Percentiles rank a stretch among this genome's conserved stretches.
These are phyloP conservation scores for Aegilops bicornis DNA, from an alignment of 176 grass and related monocot genomes.

Conservation along the genomic window DNA sequence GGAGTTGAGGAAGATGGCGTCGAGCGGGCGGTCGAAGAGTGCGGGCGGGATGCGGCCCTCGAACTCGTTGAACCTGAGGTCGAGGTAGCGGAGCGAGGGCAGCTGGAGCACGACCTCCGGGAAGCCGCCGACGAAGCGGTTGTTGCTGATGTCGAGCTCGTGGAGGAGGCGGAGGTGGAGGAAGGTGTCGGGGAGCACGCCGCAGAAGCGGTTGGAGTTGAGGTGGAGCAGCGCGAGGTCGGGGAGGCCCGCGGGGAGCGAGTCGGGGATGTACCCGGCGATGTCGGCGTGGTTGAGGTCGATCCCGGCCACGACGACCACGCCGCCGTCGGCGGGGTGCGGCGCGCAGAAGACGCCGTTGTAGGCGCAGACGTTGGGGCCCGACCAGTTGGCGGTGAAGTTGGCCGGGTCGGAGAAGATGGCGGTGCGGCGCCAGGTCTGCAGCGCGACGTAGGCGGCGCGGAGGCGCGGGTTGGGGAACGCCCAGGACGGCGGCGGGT, in stretches of 20 bases:
- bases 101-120: slow-evolving; percentile 25
- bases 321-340: background rate
- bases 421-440: slow-evolving; percentile 46
- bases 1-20: slow-evolving; percentile 95
- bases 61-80: slow-evolving; percentile 63
- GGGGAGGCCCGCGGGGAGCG: slow-evolving; percentile 16
- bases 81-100: slow-evolving; percentile 45
- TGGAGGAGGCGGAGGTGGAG: slow-evolving; percentile 45
- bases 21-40: slow-evolving; percentile 79
- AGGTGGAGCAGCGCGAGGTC: slow-evolving; percentile 86
- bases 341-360: slow-evolving; percentile 53
- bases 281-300: slow-evolving; percentile 68
- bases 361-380: slow-evolving; percentile 57
- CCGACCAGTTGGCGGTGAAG: slow-evolving; percentile 60
- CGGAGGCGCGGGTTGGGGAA: slow-evolving; percentile 38
- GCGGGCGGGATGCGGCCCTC: slow-evolving; percentile 30
- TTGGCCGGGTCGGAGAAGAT: slow-evolving; percentile 62
- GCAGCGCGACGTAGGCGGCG: slow-evolving; percentile 45
- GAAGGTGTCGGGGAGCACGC: slow-evolving; percentile 43
- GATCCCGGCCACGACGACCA: slow-evolving; percentile 41
- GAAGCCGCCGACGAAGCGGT: slow-evolving; percentile 50
- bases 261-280: slow-evolving; percentile 37
- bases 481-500: slow-evolving; percentile 4
- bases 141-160: slow-evolving; percentile 79
- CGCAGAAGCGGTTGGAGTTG: slow-evolving; percentile 96